These are phyloP conservation scores for Penicillium sp. DNA, from an alignment of 2,329 filamentous ascomycete genomes.

Conservation along the genomic window DNA sequence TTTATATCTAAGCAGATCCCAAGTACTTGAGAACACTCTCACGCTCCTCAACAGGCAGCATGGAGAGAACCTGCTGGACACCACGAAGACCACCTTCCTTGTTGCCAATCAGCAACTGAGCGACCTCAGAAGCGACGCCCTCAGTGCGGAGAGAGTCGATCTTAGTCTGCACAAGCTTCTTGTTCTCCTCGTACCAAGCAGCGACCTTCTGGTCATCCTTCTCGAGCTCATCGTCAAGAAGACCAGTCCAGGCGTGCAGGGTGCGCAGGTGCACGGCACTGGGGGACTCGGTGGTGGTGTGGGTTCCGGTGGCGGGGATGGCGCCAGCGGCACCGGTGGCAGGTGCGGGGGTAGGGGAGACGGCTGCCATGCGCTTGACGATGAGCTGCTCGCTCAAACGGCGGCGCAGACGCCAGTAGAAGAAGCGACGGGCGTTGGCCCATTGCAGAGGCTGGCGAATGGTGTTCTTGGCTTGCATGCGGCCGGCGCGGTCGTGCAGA, in stretches of 20 bases:
- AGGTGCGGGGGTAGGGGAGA: slow-evolving; percentile 39
- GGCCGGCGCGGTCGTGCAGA: slow-evolving; percentile 91
- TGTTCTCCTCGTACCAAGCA: slow-evolving; percentile 94
- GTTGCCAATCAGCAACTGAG: slow-evolving; percentile 66
- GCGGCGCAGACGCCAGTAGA: slow-evolving; percentile 99
- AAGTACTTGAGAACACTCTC: slow-evolving; percentile 72
- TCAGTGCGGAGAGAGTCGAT: slow-evolving; percentile 82
- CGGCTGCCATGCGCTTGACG: slow-evolving; percentile 76
- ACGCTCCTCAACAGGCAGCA: slow-evolving; percentile 84
- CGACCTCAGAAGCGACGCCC: slow-evolving; percentile 67
- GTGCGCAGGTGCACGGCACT: slow-evolving; percentile 71
- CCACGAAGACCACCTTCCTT: slow-evolving; percentile 76
- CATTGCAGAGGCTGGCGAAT: slow-evolving; percentile 84
- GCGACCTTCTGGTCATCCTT: slow-evolving; percentile 80
- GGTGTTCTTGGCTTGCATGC: slow-evolving; percentile 97
- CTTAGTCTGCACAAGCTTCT: slow-evolving; percentile 78
- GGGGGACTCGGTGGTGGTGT: slow-evolving; percentile 44
- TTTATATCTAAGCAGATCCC: slow-evolving; percentile 24
- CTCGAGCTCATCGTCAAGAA: slow-evolving; percentile 68
- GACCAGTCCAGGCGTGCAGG: slow-evolving; percentile 79
- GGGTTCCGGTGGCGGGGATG: slow-evolving; percentile 41
- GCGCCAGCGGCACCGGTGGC: slow-evolving; percentile 40
- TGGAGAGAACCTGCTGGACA: slow-evolving; percentile 79
- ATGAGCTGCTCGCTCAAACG: slow-evolving; percentile 97
- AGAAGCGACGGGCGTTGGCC: slow-evolving; percentile 90